These are phyloP conservation scores for Boletus vermiculosoides DNA, from an alignment of 768 basidiomycete species.

Conservation along the genomic window DNA sequence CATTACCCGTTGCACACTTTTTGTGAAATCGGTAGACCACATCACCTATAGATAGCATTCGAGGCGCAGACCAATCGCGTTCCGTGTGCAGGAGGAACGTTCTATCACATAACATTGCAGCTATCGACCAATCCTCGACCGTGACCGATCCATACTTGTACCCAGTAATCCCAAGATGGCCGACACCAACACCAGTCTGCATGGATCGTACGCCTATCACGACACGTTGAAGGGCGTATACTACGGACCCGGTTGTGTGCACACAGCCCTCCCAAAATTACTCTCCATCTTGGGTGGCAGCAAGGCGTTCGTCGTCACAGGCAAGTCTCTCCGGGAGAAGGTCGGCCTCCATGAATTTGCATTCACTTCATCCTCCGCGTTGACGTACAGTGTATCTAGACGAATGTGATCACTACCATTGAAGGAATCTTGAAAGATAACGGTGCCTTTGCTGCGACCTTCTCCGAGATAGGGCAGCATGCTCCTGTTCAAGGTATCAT, in stretches of 20 bases:
- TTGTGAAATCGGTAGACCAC: constrained; percentile 2
- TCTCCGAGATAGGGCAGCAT: constrained; percentile 73
- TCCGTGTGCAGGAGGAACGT: neutral
- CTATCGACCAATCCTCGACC: constrained; percentile 5
- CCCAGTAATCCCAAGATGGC: constrained; percentile 7
- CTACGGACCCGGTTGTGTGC: constrained; percentile 69
- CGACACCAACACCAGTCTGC: constrained; percentile 3
- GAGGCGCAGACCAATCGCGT: neutral
- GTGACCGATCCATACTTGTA: too few relatives aligned
- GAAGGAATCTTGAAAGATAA: constrained; percentile 50
- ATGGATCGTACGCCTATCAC: constrained; percentile 66
- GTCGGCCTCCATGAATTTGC: constrained; percentile 24
- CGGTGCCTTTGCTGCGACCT: constrained; percentile 64
- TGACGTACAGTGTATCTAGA: constrained; percentile 24
- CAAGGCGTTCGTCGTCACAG: constrained; percentile 72
- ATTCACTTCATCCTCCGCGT: neutral
- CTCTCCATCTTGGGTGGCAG: constrained; percentile 51
- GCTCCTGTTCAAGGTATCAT: constrained; percentile 66
- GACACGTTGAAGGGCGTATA: constrained; percentile 66
- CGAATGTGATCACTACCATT: constrained; percentile 23
- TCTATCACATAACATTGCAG: neutral
- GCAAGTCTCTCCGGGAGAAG: constrained; percentile 65
- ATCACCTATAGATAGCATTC: constrained; percentile 11
- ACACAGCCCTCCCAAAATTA: constrained; percentile 62
- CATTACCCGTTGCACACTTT: constrained; percentile 5